These are phyloP conservation scores for Nakazawaea molendinolei DNA, from an alignment of 805 yeast genomes.

Conservation along the genomic window DNA sequence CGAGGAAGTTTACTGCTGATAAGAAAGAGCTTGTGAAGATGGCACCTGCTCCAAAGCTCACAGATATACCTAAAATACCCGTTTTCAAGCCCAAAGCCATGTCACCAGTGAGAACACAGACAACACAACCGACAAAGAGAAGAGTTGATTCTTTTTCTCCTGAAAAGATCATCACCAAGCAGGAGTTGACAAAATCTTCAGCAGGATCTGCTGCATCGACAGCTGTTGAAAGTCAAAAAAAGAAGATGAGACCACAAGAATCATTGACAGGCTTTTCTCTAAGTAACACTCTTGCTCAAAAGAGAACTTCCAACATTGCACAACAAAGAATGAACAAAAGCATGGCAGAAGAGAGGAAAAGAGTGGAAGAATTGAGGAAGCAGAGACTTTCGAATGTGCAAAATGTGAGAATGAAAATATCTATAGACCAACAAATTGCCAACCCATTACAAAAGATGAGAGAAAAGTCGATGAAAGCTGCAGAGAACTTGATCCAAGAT, in stretches of 20 bases:
- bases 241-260: conserved; percentile 5
- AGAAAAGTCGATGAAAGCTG: conserved; percentile 9
- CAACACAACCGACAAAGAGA: not conserved
- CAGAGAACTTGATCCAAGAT: not conserved
- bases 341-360: conserved; percentile 12
- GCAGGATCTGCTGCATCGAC: conserved; percentile 1
- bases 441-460: conserved; percentile 9
- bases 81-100: conserved; percentile 1
- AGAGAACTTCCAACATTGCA: not conserved
- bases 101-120: not conserved
- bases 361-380: conserved; percentile 6
- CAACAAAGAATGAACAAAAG: conserved; percentile 6
- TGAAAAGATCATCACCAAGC: conserved; percentile 7
- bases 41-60: not conserved
- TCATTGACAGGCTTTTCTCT: conserved; percentile 6
- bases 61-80: conserved; percentile 6
- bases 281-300: conserved; percentile 1
- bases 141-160: not conserved
- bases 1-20: not conserved
- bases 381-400: conserved; percentile 5
- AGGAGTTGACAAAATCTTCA: conserved; percentile 4
- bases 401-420: conserved; percentile 1
- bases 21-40: not conserved
- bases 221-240: conserved; percentile 5
- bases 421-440: conserved; percentile 9